Evolutionary conservation across 176 grass and related monocot genomes (phyloP), one percentile per base, ranked within the genome.

Genomic region (Alloteropsis semialata): DNA sequence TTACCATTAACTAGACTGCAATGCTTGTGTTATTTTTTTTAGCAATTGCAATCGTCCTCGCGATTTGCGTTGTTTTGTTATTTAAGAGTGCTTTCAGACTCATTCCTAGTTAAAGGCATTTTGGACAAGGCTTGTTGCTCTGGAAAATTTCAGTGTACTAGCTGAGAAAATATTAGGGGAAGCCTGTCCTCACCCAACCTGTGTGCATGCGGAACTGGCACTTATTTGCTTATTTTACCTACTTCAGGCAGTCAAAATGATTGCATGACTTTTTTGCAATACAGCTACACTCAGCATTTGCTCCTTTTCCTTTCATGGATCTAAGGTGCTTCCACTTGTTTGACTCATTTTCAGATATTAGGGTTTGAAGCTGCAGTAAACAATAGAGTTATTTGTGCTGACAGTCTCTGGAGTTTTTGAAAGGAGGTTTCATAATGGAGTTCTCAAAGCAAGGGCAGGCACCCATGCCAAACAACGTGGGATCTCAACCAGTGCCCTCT

Each of bases 391-490:
- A 34, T 57, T 48, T 59, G 67, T 44, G 5, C 43, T 8, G 4
- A 32, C 19, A 33, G 24, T 46, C 8, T 37, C 9, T 21, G 56
- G n/a, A 86, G 9, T 25, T 85, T 22, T 25, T 59, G 17, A 19
- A 58, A 79, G 65, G 0, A 74, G 59, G 41, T 84, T 61, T 83
- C 51, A 37, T 53, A 57, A 90, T 89, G 90, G 87, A 92, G 63
- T 76, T 89, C 17, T 84, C 87, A 38, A 89, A 89, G 70, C 84
- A 89, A 85, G 90, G 84, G 24, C 87, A 92, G 78, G 13, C 72
- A 51, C 39, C 91, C 17, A 65, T 81, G 55, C 38, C 88, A 13
- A 62, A 46, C 53, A 91, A 66, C 87, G 59, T 80, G 41, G 89
- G 54, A 74, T 86, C 89, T 39, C 92, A 94, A 76, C 55, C 66